These are phyloP conservation scores for Hypocreales sp. DNA, from an alignment of 2,329 filamentous ascomycete genomes.

Conservation along the genomic window DNA sequence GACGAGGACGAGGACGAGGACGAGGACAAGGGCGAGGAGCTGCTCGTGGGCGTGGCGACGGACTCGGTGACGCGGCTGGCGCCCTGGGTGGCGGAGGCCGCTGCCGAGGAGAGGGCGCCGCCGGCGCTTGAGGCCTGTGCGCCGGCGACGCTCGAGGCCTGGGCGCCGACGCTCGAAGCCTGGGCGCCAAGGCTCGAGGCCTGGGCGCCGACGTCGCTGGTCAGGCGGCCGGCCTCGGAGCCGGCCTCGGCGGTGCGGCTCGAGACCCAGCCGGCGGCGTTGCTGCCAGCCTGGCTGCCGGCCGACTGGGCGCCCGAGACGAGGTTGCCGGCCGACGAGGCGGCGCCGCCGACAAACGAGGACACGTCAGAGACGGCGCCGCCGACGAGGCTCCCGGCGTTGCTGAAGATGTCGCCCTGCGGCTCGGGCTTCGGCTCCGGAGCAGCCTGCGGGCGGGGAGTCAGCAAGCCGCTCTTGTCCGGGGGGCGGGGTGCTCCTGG, in stretches of 20 bases:
- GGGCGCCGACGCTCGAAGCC: conserved; percentile 8
- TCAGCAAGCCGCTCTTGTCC: background rate
- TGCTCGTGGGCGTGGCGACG: conserved; percentile 6
- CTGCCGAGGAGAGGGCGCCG: no score
- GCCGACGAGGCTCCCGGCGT: background rate
- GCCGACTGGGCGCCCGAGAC: conserved; percentile 3
- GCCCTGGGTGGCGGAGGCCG: no score
- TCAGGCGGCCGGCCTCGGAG: conserved; percentile 5
- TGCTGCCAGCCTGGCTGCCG: conserved; percentile 2
- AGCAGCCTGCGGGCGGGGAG: conserved; percentile 1
- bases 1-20: no score
- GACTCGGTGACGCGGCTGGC: conserved; percentile 6
- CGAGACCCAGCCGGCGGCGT: conserved; percentile 2
- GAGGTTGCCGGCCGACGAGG: conserved; percentile 3
- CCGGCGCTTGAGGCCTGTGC: no score
- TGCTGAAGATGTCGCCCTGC: conserved; percentile 3
- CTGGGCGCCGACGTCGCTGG: conserved; percentile 8
- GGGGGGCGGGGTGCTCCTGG: background rate
- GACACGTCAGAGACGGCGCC: conserved; percentile 1
- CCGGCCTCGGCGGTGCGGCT: conserved; percentile 1
- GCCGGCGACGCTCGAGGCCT: conserved; percentile 7
- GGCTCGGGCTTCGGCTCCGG: conserved; percentile 5
- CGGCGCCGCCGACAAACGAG: background rate
- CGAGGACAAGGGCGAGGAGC: no score
- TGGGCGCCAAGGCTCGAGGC: conserved; percentile 9